Evolutionary conservation across 805 yeast species (phyloP), one percentile per base, ranked within the genome.

Genomic region (Starmerella etchellsii): DNA sequence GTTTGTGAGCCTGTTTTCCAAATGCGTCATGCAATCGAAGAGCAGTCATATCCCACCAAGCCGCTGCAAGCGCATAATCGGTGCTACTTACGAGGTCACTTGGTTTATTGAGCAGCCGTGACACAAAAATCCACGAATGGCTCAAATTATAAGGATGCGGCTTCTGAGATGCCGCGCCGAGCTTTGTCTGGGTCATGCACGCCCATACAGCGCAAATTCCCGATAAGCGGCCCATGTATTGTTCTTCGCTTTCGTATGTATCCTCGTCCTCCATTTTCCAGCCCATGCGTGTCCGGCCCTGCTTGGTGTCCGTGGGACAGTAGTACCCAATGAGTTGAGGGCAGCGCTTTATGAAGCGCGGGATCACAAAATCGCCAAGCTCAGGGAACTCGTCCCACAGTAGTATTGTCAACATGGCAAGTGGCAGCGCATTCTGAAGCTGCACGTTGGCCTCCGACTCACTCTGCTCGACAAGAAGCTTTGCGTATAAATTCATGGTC

Each of bases 31-130:
- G 39, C 41, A 88, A 72, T 31, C 74, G 66, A 8, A 51, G 46
- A 0, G 81, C 87, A 36, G 79, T 68, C 4, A 85, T 74, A 49
- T 91, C 97, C 94, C 96, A 84, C 96, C 96, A 87, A 26, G 80
- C 73, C 2, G 83, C 78, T 3, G 76, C 68, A 2, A 79, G 71
- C 0, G 75, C 66, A 54, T 68, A 87, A 56, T 87, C 94, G 1
- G 79, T 70, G 48, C 82, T 78, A 0, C 74, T 64, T 11, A 85
- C 54, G 13, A 70, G 56, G 0, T 63, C 62, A 2, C 54, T 26
- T 1, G 74, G 70, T 21, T 69, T 62, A 59, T 91, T 85, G 32
- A 81, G 64, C 37, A 74, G 58, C 33, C 96, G 64, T 0, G 95
- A 78, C n/a, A 80, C 49, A 56, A 83, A 69, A 25, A 52, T 62